Conservation (phyloP, 352 stramenopile species). For the Phytophthora pisi region DNA sequence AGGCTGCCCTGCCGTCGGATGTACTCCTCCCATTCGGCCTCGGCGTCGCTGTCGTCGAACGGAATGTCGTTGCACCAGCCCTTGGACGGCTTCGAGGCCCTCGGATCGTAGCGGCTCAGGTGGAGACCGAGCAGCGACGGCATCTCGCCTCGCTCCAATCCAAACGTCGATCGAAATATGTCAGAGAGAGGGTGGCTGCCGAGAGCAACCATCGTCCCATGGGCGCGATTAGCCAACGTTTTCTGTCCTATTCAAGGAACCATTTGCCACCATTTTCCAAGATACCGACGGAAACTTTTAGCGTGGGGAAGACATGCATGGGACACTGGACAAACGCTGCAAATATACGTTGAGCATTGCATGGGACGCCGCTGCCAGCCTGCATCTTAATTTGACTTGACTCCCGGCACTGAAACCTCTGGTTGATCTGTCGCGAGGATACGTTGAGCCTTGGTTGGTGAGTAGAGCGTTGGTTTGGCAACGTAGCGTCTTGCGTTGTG, state of each 20-base stretch:
- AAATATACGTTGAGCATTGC: constrained; percentile 9
- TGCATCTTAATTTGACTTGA: constrained; percentile 12
- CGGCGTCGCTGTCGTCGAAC: constrained; percentile 22
- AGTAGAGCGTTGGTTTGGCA: neutral
- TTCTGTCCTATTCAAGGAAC: constrained; percentile 16
- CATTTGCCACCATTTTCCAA: neutral
- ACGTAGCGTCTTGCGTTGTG: neutral
- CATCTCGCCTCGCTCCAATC: constrained; percentile 15
- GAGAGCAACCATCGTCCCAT: constrained; percentile 20
- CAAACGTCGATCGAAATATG: constrained; percentile 28
- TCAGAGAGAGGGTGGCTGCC: neutral
- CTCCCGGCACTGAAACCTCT: constrained; percentile 10
- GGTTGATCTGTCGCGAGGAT: neutral
- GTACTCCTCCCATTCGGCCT: constrained; percentile 27
- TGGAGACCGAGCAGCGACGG: constrained; percentile 27
- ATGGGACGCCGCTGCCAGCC: constrained; percentile 13
- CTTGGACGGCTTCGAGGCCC: constrained; percentile 20
- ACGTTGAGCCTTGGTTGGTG: neutral
- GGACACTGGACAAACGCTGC: neutral
- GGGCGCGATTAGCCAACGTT: constrained; percentile 17
- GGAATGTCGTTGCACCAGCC: constrained; percentile 33
- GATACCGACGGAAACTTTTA: neutral
- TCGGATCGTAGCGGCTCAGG: constrained; percentile 19
- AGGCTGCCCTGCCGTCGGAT: constrained; percentile 15
- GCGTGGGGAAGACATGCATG: too few relatives aligned